Evolutionary conservation across 139 green algal genomes (phyloP).

Genomic region (Parachlorella kessleri): DNA sequence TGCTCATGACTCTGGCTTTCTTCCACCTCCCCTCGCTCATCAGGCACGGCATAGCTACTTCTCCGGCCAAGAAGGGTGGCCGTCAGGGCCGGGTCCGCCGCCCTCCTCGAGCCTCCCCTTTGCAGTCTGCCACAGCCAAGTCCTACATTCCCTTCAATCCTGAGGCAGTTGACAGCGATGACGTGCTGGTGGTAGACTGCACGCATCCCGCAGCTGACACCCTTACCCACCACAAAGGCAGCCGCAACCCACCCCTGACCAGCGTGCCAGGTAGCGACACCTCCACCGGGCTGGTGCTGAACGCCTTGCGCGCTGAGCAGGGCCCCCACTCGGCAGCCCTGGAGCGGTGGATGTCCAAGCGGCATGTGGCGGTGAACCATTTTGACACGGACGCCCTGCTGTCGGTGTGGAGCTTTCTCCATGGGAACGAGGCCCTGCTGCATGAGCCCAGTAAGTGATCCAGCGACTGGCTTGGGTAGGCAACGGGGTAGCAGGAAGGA

Average conservation of each 20-base stretch:
- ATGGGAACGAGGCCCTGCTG: conserved; percentile 46
- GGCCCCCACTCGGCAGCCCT: background rate
- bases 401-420: conserved; percentile 61
- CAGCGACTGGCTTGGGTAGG: too few relatives aligned
- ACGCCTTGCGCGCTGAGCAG: conserved; percentile 21
- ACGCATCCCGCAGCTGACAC: conserved; percentile 53
- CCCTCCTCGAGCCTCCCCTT: background rate
- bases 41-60: too few relatives aligned
- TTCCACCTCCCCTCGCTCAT: too few relatives aligned
- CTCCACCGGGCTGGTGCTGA: conserved; percentile 59
- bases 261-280: conserved; percentile 39
- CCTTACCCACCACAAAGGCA: conserved; percentile 65
- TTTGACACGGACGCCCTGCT: conserved; percentile 75
- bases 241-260: conserved; percentile 47
- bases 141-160: background rate
- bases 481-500: too few relatives aligned
- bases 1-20: too few relatives aligned
- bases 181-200: conserved; percentile 55
- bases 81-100: too few relatives aligned
- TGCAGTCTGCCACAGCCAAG: background rate
- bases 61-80: too few relatives aligned
- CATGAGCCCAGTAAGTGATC: conserved; percentile 45
- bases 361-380: conserved; percentile 63
- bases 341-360: conserved; percentile 18
- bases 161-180: background rate